Evolutionary conservation across 2,329 filamentous ascomycete species (phyloP).

Genomic region (Pseudocercospora eumusae): DNA sequence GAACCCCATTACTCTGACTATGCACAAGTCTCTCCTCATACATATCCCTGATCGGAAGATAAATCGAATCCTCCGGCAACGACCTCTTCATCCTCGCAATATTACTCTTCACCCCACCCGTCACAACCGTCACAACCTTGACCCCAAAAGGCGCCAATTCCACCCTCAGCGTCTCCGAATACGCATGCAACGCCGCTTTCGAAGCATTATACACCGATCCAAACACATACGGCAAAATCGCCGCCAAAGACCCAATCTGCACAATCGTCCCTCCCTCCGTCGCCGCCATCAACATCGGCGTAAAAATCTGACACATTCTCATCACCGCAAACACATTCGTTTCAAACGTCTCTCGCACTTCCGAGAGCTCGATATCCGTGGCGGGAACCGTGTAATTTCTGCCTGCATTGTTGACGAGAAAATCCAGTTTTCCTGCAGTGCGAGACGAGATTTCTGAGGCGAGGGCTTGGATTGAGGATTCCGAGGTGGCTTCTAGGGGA

Average conservation of each 20-base stretch:
- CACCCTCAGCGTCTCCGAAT: conserved; percentile 59
- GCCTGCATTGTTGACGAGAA: conserved; percentile 61
- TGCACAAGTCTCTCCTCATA: conserved; percentile 56
- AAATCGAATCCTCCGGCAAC: conserved; percentile 53
- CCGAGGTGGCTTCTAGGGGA: conserved; percentile 55
- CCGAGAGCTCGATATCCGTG: conserved; percentile 54
- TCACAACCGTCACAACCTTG: conserved; percentile 53
- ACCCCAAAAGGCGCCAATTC: conserved; percentile 57
- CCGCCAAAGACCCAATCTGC: conserved; percentile 49
- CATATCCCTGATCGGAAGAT: conserved; percentile 54
- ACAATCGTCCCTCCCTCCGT: conserved; percentile 49
- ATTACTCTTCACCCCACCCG: conserved; percentile 61
- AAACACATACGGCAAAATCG: conserved; percentile 48
- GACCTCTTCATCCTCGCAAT: conserved; percentile 57
- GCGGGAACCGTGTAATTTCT: conserved; percentile 54
- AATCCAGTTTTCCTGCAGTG: conserved; percentile 53
- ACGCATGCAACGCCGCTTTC: conserved; percentile 61
- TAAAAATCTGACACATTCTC: conserved; percentile 58
- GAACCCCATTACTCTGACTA: conserved; percentile 56
- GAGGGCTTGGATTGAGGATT: conserved; percentile 52
- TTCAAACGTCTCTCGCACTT: conserved; percentile 53
- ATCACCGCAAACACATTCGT: conserved; percentile 62
- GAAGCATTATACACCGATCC: conserved; percentile 57
- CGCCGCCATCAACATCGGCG: conserved; percentile 54
- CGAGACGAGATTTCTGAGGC: conserved; percentile 50